Base-by-base conservation (phyloP, 768 basidiomycete species). In the Phanerodontia chrysosporium region DNA sequence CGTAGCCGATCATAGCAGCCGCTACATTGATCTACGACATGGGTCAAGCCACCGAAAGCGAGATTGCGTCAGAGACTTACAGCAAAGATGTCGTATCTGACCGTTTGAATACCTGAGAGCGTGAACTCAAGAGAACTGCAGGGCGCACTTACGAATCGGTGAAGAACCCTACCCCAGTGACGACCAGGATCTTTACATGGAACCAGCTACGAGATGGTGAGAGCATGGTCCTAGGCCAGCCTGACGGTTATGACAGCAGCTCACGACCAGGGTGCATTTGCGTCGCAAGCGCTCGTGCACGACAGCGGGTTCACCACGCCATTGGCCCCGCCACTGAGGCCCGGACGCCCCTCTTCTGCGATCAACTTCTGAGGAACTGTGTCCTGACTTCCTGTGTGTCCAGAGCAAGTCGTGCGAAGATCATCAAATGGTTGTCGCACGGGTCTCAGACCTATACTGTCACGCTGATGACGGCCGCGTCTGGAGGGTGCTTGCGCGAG, bases 221-320 rank as follows among this genome's bases (percentile, higher is more conserved):
- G 8, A n/a, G n/a, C n/a, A n/a, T n/a, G n/a, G n/a, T n/a, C n/a
- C n/a, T n/a, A n/a, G n/a, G n/a, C n/a, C n/a, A n/a, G n/a, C n/a
- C n/a, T n/a, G n/a, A n/a, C 2, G 49, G 32, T 2, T 16, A 4
- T 14, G 10, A 32, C 12, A 12, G 39, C 18, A 32, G 27, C 73
- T 29, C 55, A 75, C 73, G 70, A 72, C 70, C 80, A 83, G 29
- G 69, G 69, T 44, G 81, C 80, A 62, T 80, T 77, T 70, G 81
- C 81, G 56, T 81, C 69, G 22, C 80, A 76, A 9, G 76, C 77
- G 13, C 76, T n/a, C n/a, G n/a, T n/a, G n/a, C n/a, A n/a, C n/a
- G n/a, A n/a, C n/a, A n/a, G n/a, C n/a, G n/a, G n/a, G n/a, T n/a
- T n/a, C n/a, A n/a, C 10, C 10, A 10, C 18, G 39, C 39, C 4